Evolutionary conservation across 2,329 filamentous ascomycete species (phyloP).

Genomic region (Verticillium klebahnii): DNA sequence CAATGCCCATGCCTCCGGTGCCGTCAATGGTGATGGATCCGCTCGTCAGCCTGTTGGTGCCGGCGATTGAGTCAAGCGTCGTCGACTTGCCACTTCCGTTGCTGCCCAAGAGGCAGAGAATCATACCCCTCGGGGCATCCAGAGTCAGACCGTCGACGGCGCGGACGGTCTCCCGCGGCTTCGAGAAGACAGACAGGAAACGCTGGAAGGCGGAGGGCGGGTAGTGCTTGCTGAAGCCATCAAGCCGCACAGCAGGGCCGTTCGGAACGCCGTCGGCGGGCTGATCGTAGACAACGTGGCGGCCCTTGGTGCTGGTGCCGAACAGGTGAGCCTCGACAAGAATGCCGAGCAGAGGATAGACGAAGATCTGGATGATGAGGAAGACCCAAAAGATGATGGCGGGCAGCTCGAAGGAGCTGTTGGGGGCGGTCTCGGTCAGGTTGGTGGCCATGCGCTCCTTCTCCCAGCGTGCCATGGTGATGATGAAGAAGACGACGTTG

Average conservation of each 20-base stretch:
- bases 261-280: conserved; percentile 19
- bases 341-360: conserved; percentile 72
- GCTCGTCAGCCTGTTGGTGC: conserved; percentile 39
- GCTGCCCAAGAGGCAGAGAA: conserved; percentile 68
- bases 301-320: conserved; percentile 1
- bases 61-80: conserved; percentile 23
- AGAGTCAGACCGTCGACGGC: conserved; percentile 74
- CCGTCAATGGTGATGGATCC: conserved; percentile 67
- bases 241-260: conserved; percentile 61
- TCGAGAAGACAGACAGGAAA: conserved; percentile 40
- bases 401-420: conserved; percentile 63
- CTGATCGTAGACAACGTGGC: neutral
- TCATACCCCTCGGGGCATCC: conserved; percentile 70
- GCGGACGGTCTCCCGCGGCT: conserved; percentile 61
- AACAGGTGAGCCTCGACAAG: conserved; percentile 55
- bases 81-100: conserved; percentile 82
- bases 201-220: conserved; percentile 57
- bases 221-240: conserved; percentile 75
- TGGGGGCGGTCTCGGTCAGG: conserved; percentile 56
- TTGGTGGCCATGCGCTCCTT: conserved; percentile 53
- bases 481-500: conserved; percentile 79
- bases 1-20: conserved; percentile 66
- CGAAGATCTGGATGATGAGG: conserved; percentile 69
- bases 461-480: conserved; percentile 75
- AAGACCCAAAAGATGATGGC: conserved; percentile 77